Percentiles rank a stretch among this genome's conserved stretches.
Conservation (phyloP, 2,329 filamentous ascomycete genomes). For the Colletotrichum truncatum region DNA sequence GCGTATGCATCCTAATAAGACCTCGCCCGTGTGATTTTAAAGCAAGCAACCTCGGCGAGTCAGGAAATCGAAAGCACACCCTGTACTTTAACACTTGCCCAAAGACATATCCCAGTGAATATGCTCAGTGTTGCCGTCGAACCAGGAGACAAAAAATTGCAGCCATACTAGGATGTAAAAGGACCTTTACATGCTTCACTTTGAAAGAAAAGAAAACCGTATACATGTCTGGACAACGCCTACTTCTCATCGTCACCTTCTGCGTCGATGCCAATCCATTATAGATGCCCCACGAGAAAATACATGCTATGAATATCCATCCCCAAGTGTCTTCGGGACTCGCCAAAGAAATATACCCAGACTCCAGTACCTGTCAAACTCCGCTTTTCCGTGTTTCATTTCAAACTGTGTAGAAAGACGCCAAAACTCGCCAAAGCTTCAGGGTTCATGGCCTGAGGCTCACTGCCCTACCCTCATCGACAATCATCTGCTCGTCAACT, state of each 20-base stretch:
- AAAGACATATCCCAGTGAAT: too few relatives aligned
- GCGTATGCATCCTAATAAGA: too few relatives aligned
- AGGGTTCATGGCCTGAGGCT: background rate
- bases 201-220: too few relatives aligned
- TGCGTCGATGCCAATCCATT: background rate
- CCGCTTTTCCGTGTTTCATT: slow-evolving; percentile 9
- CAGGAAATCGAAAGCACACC: too few relatives aligned
- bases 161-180: too few relatives aligned
- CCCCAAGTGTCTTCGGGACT: background rate
- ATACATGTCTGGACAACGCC: slow-evolving; percentile 3
- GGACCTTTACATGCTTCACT: too few relatives aligned
- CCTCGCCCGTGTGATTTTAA: too few relatives aligned
- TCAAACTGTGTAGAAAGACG: background rate
- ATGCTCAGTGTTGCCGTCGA: too few relatives aligned
- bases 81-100: too few relatives aligned
- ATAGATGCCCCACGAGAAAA: slow-evolving; percentile 4
- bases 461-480: slow-evolving; percentile 65
- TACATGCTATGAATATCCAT: slow-evolving; percentile 5
- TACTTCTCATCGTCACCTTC: background rate
- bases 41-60: too few relatives aligned
- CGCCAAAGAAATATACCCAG: slow-evolving; percentile 1
- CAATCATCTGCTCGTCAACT: slow-evolving; percentile 73
- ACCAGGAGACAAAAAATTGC: too few relatives aligned
- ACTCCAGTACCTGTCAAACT: slow-evolving; percentile 22
- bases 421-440: background rate